Evolutionary conservation across 257 asterid genomes (phyloP).

Genomic region (Leptodermis oblonga): DNA sequence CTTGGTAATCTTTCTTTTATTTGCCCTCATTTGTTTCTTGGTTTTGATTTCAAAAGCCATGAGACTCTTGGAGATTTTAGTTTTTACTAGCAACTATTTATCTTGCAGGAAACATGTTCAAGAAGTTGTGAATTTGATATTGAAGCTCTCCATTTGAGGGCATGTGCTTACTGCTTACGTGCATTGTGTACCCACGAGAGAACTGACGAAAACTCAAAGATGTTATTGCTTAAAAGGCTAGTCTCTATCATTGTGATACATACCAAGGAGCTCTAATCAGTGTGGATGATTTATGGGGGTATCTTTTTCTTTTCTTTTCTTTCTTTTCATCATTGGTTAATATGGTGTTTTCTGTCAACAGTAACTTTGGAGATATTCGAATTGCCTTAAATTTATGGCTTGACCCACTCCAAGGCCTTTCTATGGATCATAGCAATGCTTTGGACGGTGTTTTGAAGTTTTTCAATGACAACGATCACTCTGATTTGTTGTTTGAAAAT

Average conservation of each 20-base stretch:
- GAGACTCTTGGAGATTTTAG: neutral
- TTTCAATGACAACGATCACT: constrained; percentile 39
- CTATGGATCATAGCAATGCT: constrained; percentile 29
- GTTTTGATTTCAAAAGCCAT: neutral
- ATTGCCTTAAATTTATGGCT: constrained; percentile 60
- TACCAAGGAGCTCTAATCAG: constrained; percentile 1
- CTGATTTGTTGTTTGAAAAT: constrained; percentile 37
- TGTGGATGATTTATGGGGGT: constrained; percentile 13
- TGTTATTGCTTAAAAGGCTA: constrained; percentile 50
- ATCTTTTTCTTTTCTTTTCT: neutral
- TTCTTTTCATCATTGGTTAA: neutral
- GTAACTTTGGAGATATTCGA: constrained; percentile 61
- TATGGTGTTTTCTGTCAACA: constrained; percentile 36
- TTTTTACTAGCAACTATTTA: constrained; percentile 17
- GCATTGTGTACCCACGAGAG: constrained; percentile 63
- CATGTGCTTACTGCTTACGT: constrained; percentile 58
- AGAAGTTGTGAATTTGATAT: constrained; percentile 41
- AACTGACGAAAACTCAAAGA: constrained; percentile 41
- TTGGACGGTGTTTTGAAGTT: constrained; percentile 44
- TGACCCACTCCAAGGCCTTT: constrained; percentile 46
- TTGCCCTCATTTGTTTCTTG: constrained; percentile 3
- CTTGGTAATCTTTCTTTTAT: neutral
- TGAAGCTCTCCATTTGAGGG: constrained; percentile 56
- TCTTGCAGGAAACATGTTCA: constrained; percentile 29
- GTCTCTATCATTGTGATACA: constrained; percentile 31